Percentiles rank a stretch among this genome's conserved stretches.
Evolutionary conservation across 2,329 filamentous ascomycete species (phyloP).

Genomic region (Diplocarpon mali): DNA sequence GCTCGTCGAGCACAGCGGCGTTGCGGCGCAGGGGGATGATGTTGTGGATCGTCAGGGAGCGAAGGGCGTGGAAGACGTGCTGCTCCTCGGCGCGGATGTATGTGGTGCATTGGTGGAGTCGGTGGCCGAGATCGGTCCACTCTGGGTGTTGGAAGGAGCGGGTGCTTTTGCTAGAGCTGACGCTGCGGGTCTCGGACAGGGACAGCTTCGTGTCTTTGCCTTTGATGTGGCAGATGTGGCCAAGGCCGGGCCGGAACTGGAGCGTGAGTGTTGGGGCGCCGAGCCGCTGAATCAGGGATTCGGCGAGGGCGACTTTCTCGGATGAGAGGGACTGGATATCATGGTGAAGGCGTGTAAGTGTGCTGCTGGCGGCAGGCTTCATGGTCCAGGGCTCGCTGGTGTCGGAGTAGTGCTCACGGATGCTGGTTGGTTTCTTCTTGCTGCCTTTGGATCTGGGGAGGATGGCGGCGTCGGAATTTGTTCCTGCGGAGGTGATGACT

Average conservation of each 20-base stretch:
- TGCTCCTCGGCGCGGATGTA: slow-evolving; percentile 80
- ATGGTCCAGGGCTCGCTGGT: slow-evolving; percentile 54
- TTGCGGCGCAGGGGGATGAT: slow-evolving; percentile 81
- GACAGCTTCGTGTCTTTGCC: slow-evolving; percentile 52
- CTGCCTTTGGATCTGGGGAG: slow-evolving; percentile 27
- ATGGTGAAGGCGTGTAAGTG: slow-evolving; percentile 55
- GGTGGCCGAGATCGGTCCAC: slow-evolving; percentile 73
- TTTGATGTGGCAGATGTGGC: slow-evolving; percentile 84
- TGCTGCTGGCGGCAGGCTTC: slow-evolving; percentile 55
- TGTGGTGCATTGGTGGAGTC: slow-evolving; percentile 65
- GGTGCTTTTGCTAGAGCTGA: slow-evolving; percentile 75
- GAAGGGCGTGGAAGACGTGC: slow-evolving; percentile 62
- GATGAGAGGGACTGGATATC: slow-evolving; percentile 48
- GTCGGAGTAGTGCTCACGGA: slow-evolving; percentile 47
- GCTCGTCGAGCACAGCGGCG: slow-evolving; percentile 81
- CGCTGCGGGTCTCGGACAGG: slow-evolving; percentile 33
- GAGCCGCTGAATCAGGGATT: slow-evolving; percentile 50
- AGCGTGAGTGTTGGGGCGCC: slow-evolving; percentile 58
- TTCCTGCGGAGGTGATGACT: slow-evolving; percentile 55
- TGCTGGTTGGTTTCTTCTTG: slow-evolving; percentile 35
- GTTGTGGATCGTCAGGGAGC: slow-evolving; percentile 66
- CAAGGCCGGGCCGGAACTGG: slow-evolving; percentile 76
- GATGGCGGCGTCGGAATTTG: slow-evolving; percentile 42
- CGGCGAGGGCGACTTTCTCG: slow-evolving; percentile 50
- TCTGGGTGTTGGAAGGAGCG: slow-evolving; percentile 72